These are phyloP conservation scores for Casaregolazyma suthepensis DNA, from an alignment of 1,139 yeast species.

Conservation along the genomic window DNA sequence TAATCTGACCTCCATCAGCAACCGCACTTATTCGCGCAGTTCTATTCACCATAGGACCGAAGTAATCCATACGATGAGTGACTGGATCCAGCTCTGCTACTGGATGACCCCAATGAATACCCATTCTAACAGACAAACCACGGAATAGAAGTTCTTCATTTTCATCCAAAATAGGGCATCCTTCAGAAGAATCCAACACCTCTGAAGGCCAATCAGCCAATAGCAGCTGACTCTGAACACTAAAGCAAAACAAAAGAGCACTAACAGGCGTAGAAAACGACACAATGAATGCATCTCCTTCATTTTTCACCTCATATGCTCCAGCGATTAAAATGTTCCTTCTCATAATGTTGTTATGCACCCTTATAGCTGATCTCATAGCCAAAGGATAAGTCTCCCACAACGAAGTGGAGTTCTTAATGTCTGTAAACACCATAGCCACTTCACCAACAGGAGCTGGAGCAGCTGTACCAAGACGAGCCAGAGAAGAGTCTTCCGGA, in stretches of 20 bases:
- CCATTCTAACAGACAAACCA: slow-evolving; percentile 95
- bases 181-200: slow-evolving; percentile 77
- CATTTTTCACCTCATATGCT: slow-evolving; percentile 97
- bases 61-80: slow-evolving; percentile 95
- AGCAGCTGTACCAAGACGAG: slow-evolving; percentile 85
- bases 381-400: slow-evolving; percentile 95
- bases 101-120: slow-evolving; percentile 96
- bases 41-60: slow-evolving; percentile 97
- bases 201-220: slow-evolving; percentile 96
- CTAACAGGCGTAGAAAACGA: slow-evolving; percentile 90
- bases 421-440: slow-evolving; percentile 96
- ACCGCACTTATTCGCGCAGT: slow-evolving; percentile 90
- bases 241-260: slow-evolving; percentile 90
- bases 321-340: slow-evolving; percentile 88
- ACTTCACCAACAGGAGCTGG: slow-evolving; percentile 92
- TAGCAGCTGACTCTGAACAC: slow-evolving; percentile 77
- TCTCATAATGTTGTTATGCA: slow-evolving; percentile 91
- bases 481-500: slow-evolving; percentile 72
- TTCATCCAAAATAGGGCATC: slow-evolving; percentile 73
- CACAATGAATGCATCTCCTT: slow-evolving; percentile 99
- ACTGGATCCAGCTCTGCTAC: slow-evolving; percentile 93
- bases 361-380: slow-evolving; percentile 94
- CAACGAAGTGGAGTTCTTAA: slow-evolving; percentile 82
- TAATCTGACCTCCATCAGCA: slow-evolving; percentile 98
- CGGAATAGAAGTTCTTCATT: slow-evolving; percentile 59